Conservation (phyloP, 2,329 filamentous ascomycete genomes). For the Aspergillus sp. region DNA sequence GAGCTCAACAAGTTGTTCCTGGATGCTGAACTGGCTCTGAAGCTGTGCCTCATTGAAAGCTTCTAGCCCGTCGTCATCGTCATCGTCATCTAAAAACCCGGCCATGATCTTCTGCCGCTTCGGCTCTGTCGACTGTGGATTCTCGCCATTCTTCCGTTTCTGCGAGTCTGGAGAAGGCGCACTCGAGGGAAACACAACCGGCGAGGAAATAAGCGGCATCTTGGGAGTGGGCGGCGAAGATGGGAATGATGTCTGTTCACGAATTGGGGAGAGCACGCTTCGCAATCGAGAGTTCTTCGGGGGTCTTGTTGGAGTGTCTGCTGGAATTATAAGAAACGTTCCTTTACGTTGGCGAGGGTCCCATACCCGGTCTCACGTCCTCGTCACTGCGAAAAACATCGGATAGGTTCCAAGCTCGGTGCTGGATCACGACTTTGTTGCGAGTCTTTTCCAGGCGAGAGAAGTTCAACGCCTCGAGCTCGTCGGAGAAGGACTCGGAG, state of each 20-base stretch:
- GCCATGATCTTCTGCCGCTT: constrained; percentile 44
- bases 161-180: constrained; percentile 37
- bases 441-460: constrained; percentile 34
- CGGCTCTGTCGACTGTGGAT: constrained; percentile 28
- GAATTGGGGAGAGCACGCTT: constrained; percentile 13
- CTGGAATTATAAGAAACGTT: neutral
- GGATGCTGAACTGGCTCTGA: constrained; percentile 31
- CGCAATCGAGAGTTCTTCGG: constrained; percentile 13
- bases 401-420: constrained; percentile 42
- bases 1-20: constrained; percentile 22
- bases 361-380: constrained; percentile 36
- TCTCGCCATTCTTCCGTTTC: constrained; percentile 41
- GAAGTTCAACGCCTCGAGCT: constrained; percentile 39
- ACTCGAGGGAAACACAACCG: constrained; percentile 35
- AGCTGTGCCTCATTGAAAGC: constrained; percentile 30
- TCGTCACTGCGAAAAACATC: constrained; percentile 46
- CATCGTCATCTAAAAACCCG: constrained; percentile 43
- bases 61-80: constrained; percentile 29
- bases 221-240: constrained; percentile 34
- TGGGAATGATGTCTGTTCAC: constrained; percentile 22
- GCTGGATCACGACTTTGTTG: constrained; percentile 43
- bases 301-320: constrained; percentile 41
- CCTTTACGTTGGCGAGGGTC: neutral
- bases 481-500: constrained; percentile 40
- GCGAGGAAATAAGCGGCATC: constrained; percentile 46